Percentiles rank a stretch among this genome's conserved stretches.
Conservation (phyloP, 106 monocot genomes). For the Vanilla planifolia region DNA sequence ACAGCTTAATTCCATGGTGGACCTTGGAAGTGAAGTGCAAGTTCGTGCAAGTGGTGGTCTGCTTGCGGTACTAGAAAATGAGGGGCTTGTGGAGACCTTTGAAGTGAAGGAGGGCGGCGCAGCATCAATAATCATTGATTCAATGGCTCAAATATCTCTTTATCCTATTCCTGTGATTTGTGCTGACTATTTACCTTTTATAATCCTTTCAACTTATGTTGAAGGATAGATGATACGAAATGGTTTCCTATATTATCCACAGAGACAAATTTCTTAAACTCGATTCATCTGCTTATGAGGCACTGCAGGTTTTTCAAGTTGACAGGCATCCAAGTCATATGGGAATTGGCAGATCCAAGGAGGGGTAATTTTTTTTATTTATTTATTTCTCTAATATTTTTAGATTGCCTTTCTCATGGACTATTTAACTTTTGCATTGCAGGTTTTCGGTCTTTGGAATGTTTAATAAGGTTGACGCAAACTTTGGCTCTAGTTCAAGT, state of each 20-base stretch:
- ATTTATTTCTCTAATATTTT: neutral
- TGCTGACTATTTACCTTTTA: neutral
- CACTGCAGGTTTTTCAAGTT: conserved; percentile 91
- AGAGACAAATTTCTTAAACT: conserved; percentile 96
- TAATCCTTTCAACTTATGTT: neutral
- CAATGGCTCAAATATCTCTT: conserved; percentile 78
- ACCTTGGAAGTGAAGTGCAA: conserved; percentile 89
- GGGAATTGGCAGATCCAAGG: conserved; percentile 99
- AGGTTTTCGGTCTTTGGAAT: conserved; percentile 98
- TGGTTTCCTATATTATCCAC: conserved; percentile 41
- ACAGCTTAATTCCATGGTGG: conserved; percentile 98
- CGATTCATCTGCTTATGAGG: conserved; percentile 87
- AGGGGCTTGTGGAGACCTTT: conserved; percentile 77
- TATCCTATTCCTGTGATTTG: conserved; percentile 45
- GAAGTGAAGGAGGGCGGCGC: conserved; percentile 64
- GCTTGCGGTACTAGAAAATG: conserved; percentile 86
- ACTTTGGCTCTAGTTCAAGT: neutral
- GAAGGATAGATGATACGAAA: neutral
- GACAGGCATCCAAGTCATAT: conserved; percentile 99
- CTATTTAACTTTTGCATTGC: conserved; percentile 18
- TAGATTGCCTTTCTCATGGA: conserved; percentile 5
- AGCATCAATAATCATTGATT: conserved; percentile 73
- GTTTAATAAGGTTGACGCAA: conserved; percentile 76
- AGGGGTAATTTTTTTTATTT: conserved; percentile 55
- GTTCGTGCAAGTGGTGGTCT: conserved; percentile 94